phyloP scores from a whole-genome alignment of 345 rosid species.

The Sisymbrium altissimum region DNA sequence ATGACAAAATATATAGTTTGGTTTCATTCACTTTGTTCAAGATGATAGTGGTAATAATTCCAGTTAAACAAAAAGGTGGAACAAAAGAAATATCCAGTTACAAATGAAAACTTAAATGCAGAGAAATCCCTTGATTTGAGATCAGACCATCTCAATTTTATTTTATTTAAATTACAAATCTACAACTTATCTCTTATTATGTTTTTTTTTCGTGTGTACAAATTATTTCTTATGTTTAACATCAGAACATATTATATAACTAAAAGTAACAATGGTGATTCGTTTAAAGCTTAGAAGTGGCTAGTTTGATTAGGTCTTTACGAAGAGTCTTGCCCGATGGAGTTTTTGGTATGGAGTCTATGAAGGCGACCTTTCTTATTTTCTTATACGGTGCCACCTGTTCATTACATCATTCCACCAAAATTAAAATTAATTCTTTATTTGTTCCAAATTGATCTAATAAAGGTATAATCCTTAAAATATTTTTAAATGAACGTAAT shows the following conservation, averaged over 20 bases:
- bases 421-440: not conserved
- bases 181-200: too few relatives aligned
- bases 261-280: not conserved
- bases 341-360: conserved; percentile 64
- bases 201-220: too few relatives aligned
- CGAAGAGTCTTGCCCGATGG: conserved; percentile 83
- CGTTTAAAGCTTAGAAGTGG: conserved; percentile 61
- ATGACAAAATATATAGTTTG: not conserved
- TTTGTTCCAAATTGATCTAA: too few relatives aligned
- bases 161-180: too few relatives aligned
- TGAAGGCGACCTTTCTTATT: conserved; percentile 43
- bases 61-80: too few relatives aligned
- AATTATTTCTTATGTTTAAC: not conserved
- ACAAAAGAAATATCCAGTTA: too few relatives aligned
- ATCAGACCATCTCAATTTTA: too few relatives aligned
- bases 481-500: not conserved
- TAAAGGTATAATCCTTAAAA: too few relatives aligned
- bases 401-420: not conserved
- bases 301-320: conserved; percentile 67
- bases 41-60: too few relatives aligned
- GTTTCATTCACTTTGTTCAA: not conserved
- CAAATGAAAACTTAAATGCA: too few relatives aligned
- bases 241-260: not conserved
- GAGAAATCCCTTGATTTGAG: too few relatives aligned
- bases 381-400: conserved; percentile 89